phyloP scores from a whole-genome alignment of 208 protist genomes.

The Lotmaria passim region DNA sequence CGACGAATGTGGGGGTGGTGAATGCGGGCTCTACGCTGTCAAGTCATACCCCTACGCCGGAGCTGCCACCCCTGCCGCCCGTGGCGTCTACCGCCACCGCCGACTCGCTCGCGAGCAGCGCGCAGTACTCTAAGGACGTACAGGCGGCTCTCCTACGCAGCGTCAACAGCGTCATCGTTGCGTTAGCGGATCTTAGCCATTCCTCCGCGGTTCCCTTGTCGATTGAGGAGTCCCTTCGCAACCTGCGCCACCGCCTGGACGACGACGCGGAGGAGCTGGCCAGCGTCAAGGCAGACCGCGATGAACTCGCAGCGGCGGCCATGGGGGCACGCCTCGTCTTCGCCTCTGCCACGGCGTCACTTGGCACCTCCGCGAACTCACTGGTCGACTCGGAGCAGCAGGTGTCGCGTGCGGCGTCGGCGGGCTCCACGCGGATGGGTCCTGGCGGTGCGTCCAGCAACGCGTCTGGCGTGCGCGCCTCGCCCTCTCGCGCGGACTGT shows the following conservation, averaged over 20 bases:
- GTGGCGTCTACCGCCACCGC: background rate
- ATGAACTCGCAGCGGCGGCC: conserved; percentile 21
- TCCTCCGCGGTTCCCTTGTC: conserved; percentile 6
- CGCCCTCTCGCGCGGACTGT: background rate
- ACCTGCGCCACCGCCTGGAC: conserved; percentile 4
- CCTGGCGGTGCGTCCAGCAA: background rate
- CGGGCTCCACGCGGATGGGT: background rate
- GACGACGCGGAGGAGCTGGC: conserved; percentile 14
- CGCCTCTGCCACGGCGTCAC: conserved; percentile 12
- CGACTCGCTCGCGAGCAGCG: background rate
- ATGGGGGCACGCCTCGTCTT: conserved; percentile 3
- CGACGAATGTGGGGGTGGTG: background rate
- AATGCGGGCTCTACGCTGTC: background rate
- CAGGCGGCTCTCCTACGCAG: conserved; percentile 7
- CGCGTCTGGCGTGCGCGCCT: background rate
- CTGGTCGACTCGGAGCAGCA: conserved; percentile 10
- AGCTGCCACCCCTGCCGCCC: background rate
- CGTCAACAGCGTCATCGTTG: conserved; percentile 2
- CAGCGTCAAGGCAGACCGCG: conserved; percentile 16
- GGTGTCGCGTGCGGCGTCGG: conserved; percentile 3
- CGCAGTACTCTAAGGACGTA: conserved; percentile 11
- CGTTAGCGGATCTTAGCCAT: background rate
- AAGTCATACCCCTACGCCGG: background rate
- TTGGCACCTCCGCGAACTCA: background rate
- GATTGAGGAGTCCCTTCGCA: conserved; percentile 2